Conservation (phyloP, 1,139 yeast species). For the Lodderomyces margitis region DNA sequence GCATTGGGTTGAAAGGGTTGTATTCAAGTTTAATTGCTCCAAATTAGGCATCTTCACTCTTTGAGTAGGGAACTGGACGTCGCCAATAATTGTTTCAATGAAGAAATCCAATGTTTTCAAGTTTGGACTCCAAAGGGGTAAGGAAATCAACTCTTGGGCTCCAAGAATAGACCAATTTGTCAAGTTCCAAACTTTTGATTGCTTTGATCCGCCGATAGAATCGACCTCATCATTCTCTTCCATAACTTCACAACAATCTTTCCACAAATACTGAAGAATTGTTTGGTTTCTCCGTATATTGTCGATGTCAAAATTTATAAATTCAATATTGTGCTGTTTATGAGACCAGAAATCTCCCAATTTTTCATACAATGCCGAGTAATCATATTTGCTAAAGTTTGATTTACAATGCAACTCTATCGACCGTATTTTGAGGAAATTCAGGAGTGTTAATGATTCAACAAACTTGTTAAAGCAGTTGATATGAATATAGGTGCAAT, state of each 20-base stretch:
- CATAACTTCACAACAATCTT: constrained; percentile 9
- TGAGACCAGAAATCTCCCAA: constrained; percentile 12
- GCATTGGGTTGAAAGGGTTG: constrained; percentile 14
- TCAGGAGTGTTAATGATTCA: constrained; percentile 7
- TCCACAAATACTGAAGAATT: constrained; percentile 12
- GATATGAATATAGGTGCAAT: constrained; percentile 13
- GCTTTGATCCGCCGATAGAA: not conserved
- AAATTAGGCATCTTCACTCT: constrained; percentile 6
- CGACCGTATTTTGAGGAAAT: constrained; percentile 12
- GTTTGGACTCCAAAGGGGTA: constrained; percentile 11
- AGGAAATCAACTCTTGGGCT: constrained; percentile 9
- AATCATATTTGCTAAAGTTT: constrained; percentile 14
- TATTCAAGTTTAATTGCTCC: constrained; percentile 12
- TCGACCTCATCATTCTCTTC: constrained; percentile 15
- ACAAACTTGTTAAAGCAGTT: constrained; percentile 8
- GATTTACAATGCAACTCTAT: constrained; percentile 16
- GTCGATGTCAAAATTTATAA: constrained; percentile 15
- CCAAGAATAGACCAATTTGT: constrained; percentile 15
- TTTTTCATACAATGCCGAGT: constrained; percentile 10
- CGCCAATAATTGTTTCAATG: constrained; percentile 10
- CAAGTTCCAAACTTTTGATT: constrained; percentile 11
- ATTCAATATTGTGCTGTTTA: constrained; percentile 13
- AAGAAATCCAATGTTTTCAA: constrained; percentile 14
- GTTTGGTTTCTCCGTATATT: constrained; percentile 14
- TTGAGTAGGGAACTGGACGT: constrained; percentile 4